Evolutionary conservation across 768 basidiomycete genomes (phyloP), one percentile per base, ranked within the genome.

Genomic region (Dentipellis sp.): DNA sequence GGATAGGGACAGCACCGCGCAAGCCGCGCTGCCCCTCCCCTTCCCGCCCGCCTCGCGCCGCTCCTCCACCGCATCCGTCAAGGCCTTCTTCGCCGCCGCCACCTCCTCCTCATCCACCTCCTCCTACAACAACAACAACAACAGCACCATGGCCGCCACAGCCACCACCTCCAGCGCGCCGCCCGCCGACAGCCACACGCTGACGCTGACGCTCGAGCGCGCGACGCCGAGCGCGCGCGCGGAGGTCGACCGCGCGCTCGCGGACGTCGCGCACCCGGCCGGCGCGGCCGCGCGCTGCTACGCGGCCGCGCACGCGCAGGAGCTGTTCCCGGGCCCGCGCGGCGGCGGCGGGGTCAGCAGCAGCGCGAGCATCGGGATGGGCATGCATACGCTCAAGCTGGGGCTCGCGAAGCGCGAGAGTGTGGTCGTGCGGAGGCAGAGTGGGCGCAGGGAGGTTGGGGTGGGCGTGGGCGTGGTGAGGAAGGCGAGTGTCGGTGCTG

Each of bases 211-310:
- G 40, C 75, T 86, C 60, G 79, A 88, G 37, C 84, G 90, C 14
- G 78, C 82, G 14, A 83, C 87, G 16, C 72, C 80, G 10, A 71
- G 79, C 42, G 81, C 83, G 36, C 83, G 91, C 49, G 74, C 77
- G 29, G 79, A 81, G 40, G 83, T 91, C 52, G 93, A 95, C 63
- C 80, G 85, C 46, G 83, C 83, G 10, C 72, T 97, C 16, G 76
- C 79, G 48, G 94, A 95, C 64, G 82, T 97, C 56, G 82, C 87
- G 62, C 93, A 91, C 10, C 82, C 86, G 57, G 74, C 75, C 21
- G 87, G 88, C 59, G 69, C 85, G 23, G 76, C 79, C 2, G 87
- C 85, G 14, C 80, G 94, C 45, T 78, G 77, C 49, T 77, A 85
- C 53, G 84, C 85, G 8, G 78, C 74, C 54, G 74, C 76, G 40